Evolutionary conservation across 225 moss, liverwort and hornwort genomes (phyloP), one percentile per base, ranked within the genome.

Genomic region (Sphagnum tenellum): DNA sequence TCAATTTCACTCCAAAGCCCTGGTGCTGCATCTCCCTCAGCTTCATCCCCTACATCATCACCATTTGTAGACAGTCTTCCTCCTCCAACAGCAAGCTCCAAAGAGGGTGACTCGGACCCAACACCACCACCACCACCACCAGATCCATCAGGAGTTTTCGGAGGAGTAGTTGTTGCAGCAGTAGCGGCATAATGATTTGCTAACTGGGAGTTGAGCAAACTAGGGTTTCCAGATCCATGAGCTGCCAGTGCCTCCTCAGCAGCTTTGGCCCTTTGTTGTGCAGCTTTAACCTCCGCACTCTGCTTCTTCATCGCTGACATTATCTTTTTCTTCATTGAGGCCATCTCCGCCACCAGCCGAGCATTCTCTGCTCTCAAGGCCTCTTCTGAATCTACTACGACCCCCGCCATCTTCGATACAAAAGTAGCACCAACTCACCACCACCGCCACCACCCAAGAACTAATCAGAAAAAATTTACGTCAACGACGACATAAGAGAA

Each of bases 281-380:
- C 88, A 55, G 84, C 70, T 70, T 87, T 81, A 11, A 94, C 77
- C 70, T 94, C 94, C 5, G 83, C 87, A 68, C 81, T 79, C 70
- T 90, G 89, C 67, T 91, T 94, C 74, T 89, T 94, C 77, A 91
- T 73, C 3, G 89, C 91, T 49, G 81, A 69, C 82, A 87, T 87
- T 73, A 94, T 80, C 59, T 88, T 89, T 73, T 92, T 89, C 76
- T 86, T 94, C 94, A 91, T 87, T 51, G 94, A 79, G 12, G 80
- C 74, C 81, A 87, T 87, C 63, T 94, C 89, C 5, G 84, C 74
- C 60, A 74, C 72, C 57, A 89, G 79, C 68, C 87, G 84, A 74
- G 85, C 76, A 78, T 83, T 89, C 75, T 92, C 89, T 65, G 81
- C 85, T 76, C 80, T 85, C 74, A 94, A 67, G 61, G 62, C 64